Base-by-base conservation (phyloP, 2,329 filamentous ascomycete species). In the Fusarium piperis region DNA sequence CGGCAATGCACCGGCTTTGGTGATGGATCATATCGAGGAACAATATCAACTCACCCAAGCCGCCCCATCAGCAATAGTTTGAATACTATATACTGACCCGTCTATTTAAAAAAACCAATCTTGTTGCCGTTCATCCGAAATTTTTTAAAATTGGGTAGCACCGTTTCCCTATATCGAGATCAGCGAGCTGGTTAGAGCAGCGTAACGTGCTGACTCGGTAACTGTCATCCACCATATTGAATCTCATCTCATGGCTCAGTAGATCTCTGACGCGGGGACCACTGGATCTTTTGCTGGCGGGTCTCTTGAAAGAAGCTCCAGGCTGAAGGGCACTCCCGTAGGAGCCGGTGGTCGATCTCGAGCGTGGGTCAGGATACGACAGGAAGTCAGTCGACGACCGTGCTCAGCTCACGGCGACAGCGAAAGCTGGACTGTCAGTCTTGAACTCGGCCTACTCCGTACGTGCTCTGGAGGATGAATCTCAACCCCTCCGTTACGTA, bases 271-370 rank as follows among this genome's bases (percentile, higher is more conserved):
- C 59, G 62, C 55, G 52, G 55, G 60, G 56, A 44, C 23, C 20
- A 57, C 26, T 59, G 56, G 53, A 69, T 57, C 38, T 62, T 48
- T 55, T 53, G 56, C 35, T 35, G 57, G 52, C 51, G 67, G 48
- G 48, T 59, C 59, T 62, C 52, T 64, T 59, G 52, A 62, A 56
- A 56, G 48, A 59, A 61, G 61, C 58, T 65, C 56, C 70, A 69
- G 41, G 41, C 36, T 65, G 44, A 64, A 71, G 53, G 64, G 64
- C 59, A 32, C 53, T 68, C 51, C 65, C 59, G 55, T 62, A 26
- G 26, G 53, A 44, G 57, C 57, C 63, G 52, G 59, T 58, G 57
- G 62, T 68, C 73, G 71, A 67, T 65, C 71, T 65, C 44, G 39
- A 36, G 63, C 61, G 33, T 68, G 62, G 67, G 67, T 64, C 64